Evolutionary conservation across 2,329 filamentous ascomycete species (phyloP), one percentile per base, ranked within the genome.

Genomic region (Penicillium sp.): DNA sequence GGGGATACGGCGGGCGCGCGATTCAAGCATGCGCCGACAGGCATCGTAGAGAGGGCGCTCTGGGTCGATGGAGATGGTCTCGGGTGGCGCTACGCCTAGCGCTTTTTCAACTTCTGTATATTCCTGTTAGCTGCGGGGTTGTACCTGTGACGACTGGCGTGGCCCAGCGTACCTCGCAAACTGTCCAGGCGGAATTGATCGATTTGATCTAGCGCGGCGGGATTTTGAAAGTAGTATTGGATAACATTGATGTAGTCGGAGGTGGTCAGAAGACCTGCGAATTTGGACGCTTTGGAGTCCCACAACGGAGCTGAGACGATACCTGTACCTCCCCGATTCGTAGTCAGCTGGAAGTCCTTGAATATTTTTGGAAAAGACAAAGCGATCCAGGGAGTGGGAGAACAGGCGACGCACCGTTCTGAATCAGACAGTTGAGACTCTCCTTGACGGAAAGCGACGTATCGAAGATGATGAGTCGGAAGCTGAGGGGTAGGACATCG

Each of bases 211-310:
- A 97, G 81, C 50, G 91, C 87, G 59, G 95, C 89, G 2, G 92
- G 93, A 62, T 93, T 95, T 72, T 97, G 91, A 78, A 90, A 96
- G 77, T 99, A 97, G 73, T 99, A 99, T 70, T 97, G 92, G 34
- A 99, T 95, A 49, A 99, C 87, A 66, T 99, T 99, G 74, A 99
- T 95, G 70, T 93, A 99, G 73, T 99, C 93, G 53, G 90, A 95
- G 55, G 90, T 93, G 25, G 93, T 99, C 58, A 99, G 79, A 41
- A 99, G 81, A 33, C 93, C 93, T 34, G 92, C 93, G 71, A 97
- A 99, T 30, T 87, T 89, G 22, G 91, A 95, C 3, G 86, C 88
- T 58, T 88, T 86, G 22, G 92, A 96, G 71, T 99, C 91, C 93
- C 93, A 99, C 57, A 99, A 77, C 42, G 93, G 93, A 44, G 93